phyloP scores from a whole-genome alignment of 179 eudicot genomes.

The Beta macrorhiza region DNA sequence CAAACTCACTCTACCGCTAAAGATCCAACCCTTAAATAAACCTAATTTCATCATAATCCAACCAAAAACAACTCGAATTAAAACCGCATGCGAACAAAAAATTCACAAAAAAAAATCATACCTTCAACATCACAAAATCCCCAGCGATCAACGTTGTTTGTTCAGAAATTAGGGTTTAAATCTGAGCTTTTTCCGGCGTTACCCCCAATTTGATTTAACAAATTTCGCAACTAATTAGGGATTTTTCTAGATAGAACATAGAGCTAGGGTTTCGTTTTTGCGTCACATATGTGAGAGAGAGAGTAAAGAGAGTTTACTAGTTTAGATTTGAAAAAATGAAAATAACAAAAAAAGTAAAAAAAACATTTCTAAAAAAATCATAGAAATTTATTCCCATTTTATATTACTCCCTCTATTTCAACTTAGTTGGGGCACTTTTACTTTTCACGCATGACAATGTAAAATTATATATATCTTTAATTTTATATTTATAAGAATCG shows the following conservation, averaged over 20 bases:
- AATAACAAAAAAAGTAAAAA: neutral
- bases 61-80: neutral
- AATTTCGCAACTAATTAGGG: conserved; percentile 29
- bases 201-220: conserved; percentile 27
- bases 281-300: conserved; percentile 20
- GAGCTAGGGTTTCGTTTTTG: conserved; percentile 44
- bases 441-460: too few species aligned
- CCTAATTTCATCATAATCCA: conserved; percentile 3
- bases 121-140: conserved; percentile 21
- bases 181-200: conserved; percentile 17
- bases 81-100: neutral
- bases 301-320: conserved; percentile 16
- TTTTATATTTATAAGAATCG: too few species aligned
- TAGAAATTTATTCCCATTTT: neutral
- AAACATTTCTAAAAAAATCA: neutral
- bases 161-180: conserved; percentile 15
- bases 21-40: conserved; percentile 19
- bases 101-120: conserved; percentile 6
- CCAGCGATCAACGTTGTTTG: conserved; percentile 21
- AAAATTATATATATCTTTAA: too few species aligned
- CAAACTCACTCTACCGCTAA: neutral
- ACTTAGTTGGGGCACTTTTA: too few species aligned
- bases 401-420: too few species aligned
- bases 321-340: conserved; percentile 20
- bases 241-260: conserved; percentile 20